Evolutionary conservation across 345 rosid species (phyloP), one percentile per base, ranked within the genome.

Genomic region (Nasturtium officinale): DNA sequence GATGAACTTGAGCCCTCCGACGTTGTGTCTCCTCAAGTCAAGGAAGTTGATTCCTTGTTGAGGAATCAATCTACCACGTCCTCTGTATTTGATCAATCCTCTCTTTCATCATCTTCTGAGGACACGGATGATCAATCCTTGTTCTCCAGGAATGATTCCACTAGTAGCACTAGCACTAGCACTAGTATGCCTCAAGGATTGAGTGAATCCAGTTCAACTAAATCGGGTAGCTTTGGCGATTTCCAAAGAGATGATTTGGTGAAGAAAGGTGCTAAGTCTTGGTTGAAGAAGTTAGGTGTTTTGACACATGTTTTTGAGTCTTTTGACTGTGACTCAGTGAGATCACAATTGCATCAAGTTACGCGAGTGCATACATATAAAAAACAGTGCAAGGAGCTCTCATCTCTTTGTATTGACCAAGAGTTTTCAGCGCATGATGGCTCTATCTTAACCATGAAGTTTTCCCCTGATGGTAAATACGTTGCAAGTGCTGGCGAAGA

Each of bases 401-500:
- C 96, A 15, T 84, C 93, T 42, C 77, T 90, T 4, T 79, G 80
- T 67, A 35, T 79, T 15, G 95, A 88, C 25, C 97, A 91, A 79
- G 92, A 89, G 1, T 81, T 89, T 67, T 16, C 74, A 35, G 97
- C 92, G 23, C 97, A 91, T 28, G 79, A 86, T 26, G 95, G 95
- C 17, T 84, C 88, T 35, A 87, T 89, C 60, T 80, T 80, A 73
- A 76, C 92, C 5, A 86, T 89, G 90, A 91, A 89, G 74, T 87
- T 90, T 42, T 89, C 92, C 72, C 83, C 37, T 23, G 90, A 87
- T 72, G 92, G 97, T 10, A 82, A 65, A 51, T 87, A 85, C 72
- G 69, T 90, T 70, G 97, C 97, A 2, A 88, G 79, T 38, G 90
- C 88, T 8, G 97, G 97, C 13, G 92, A 87, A 77, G 95, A 89